Percentiles rank a stretch among this genome's conserved stretches.
phyloP scores from a whole-genome alignment of 1,284 basidiomycete genomes.

The Neonothopanus nambi region DNA sequence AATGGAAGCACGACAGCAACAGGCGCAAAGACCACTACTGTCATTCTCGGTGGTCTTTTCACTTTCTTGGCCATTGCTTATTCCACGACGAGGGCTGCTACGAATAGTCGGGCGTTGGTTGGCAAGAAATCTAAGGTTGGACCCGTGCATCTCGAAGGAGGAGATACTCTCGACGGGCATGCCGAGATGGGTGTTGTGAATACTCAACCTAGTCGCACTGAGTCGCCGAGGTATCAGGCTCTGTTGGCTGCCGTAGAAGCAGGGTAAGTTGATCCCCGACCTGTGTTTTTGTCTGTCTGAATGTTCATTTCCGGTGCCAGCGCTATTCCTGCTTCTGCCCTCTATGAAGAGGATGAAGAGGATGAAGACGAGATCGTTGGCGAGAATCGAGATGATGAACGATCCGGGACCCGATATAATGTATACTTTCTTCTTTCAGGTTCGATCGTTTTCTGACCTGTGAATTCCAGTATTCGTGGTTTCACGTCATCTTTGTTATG shows the following conservation, averaged over 20 bases:
- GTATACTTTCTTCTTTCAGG: slow-evolving; percentile 42
- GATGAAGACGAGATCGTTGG: slow-evolving; percentile 74
- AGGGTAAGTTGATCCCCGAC: slow-evolving; percentile 51
- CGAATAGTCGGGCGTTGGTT: slow-evolving; percentile 88
- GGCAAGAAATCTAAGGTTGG: slow-evolving; percentile 69
- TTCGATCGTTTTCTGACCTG: not conserved
- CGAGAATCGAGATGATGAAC: slow-evolving; percentile 89
- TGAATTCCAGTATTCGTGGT: slow-evolving; percentile 84
- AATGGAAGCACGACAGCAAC: slow-evolving; percentile 53
- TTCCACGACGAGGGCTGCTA: slow-evolving; percentile 94
- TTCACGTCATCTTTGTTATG: slow-evolving; percentile 97
- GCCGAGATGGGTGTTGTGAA: slow-evolving; percentile 76
- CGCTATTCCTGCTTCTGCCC: slow-evolving; percentile 90
- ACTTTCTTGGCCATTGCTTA: slow-evolving; percentile 99
- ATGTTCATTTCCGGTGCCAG: slow-evolving; percentile 40
- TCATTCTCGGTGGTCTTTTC: slow-evolving; percentile 91
- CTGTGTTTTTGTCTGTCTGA: slow-evolving; percentile 1
- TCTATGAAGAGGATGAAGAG: slow-evolving; percentile 81
- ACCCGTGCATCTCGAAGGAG: slow-evolving; percentile 61
- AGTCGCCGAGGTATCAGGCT: slow-evolving; percentile 92
- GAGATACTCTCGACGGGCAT: slow-evolving; percentile 51
- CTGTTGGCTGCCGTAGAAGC: slow-evolving; percentile 95
- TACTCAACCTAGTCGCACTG: slow-evolving; percentile 84
- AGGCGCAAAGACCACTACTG: slow-evolving; percentile 83
- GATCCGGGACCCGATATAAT: slow-evolving; percentile 96